Evolutionary conservation across 1,284 basidiomycete species (phyloP).

Genomic region (Melampsora americana): DNA sequence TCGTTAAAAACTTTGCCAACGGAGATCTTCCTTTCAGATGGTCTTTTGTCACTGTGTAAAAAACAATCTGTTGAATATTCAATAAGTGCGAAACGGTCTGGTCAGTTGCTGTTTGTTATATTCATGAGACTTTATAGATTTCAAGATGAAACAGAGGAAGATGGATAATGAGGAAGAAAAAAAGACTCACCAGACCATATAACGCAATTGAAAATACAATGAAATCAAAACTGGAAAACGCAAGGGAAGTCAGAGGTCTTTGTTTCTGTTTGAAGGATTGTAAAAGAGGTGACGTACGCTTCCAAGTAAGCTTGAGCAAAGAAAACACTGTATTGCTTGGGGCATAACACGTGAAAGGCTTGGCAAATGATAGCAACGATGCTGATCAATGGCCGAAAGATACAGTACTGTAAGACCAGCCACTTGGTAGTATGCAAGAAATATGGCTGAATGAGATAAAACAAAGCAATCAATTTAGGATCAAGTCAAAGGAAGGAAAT

Average conservation of each 20-base stretch:
- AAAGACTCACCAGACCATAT: constrained; percentile 53
- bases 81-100: too few relatives aligned
- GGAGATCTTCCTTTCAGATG: constrained; percentile 71
- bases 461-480: neutral
- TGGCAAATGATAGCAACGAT: constrained; percentile 39
- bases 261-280: neutral
- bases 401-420: constrained; percentile 40
- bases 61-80: constrained; percentile 55
- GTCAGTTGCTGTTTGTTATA: neutral
- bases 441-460: constrained; percentile 18
- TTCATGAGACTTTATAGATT: too few relatives aligned
- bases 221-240: constrained; percentile 29
- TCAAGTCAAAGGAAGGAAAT: neutral
- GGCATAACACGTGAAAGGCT: constrained; percentile 19
- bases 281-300: constrained; percentile 22
- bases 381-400: constrained; percentile 37
- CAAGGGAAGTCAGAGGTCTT: neutral
- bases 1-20: constrained; percentile 69
- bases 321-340: constrained; percentile 27
- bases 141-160: too few relatives aligned
- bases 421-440: constrained; percentile 36
- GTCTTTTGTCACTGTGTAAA: constrained; percentile 71
- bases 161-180: constrained; percentile 16
- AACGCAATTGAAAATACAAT: constrained; percentile 39
- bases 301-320: constrained; percentile 41